Percentiles rank a stretch among this genome's conserved stretches.
Conservation (phyloP, 1,139 yeast species). For the Geotrichum candidum region DNA sequence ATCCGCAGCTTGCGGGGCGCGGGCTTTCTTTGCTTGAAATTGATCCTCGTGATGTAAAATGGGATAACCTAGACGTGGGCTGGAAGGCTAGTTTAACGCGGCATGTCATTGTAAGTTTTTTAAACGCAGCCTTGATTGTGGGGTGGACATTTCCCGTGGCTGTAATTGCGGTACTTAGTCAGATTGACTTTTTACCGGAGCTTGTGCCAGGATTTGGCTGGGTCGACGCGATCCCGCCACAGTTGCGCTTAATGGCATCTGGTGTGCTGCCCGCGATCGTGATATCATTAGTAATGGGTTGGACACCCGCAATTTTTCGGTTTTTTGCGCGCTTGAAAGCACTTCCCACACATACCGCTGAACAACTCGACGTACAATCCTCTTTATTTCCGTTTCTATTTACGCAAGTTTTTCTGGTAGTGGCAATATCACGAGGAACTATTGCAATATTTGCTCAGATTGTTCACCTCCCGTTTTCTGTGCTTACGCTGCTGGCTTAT, state of each 20-base stretch:
- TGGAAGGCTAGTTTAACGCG: conserved; percentile 14
- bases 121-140: conserved; percentile 51
- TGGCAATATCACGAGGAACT: conserved; percentile 77
- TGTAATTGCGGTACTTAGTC: conserved; percentile 73
- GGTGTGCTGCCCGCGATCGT: conserved; percentile 67
- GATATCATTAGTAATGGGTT: conserved; percentile 59
- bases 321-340: conserved; percentile 64
- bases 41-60: conserved; percentile 30
- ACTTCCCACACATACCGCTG: conserved; percentile 53
- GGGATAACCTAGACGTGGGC: conserved; percentile 27
- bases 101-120: conserved; percentile 46
- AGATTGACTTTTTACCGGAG: conserved; percentile 55
- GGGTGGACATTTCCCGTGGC: conserved; percentile 89
- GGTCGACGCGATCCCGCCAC: conserved; percentile 55
- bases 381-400: conserved; percentile 70
- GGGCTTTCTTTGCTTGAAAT: conserved; percentile 22
- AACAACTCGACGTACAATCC: conserved; percentile 69
- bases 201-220: conserved; percentile 60
- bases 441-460: conserved; percentile 60
- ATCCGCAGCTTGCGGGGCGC: conserved; percentile 15
- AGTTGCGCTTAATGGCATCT: conserved; percentile 61
- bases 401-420: conserved; percentile 76
- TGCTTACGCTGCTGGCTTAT: conserved; percentile 63
- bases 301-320: conserved; percentile 68
- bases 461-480: conserved; percentile 63